These are phyloP conservation scores for Lachnellula arida DNA, from an alignment of 2,329 filamentous ascomycete genomes.

Conservation along the genomic window DNA sequence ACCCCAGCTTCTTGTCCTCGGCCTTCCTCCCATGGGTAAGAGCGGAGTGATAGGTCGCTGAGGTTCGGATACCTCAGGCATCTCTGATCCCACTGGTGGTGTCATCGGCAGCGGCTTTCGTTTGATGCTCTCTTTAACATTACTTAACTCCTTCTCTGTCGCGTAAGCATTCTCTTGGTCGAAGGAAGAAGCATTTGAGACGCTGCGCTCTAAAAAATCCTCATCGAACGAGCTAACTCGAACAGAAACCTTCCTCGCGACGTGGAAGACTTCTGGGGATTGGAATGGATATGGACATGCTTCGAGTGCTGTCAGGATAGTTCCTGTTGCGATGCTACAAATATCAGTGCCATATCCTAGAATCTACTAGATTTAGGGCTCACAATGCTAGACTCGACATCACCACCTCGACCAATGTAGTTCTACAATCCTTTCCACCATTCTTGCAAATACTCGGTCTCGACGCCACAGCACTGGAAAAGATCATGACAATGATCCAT, in stretches of 20 bases:
- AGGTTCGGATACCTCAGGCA: constrained; percentile 2
- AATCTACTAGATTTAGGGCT: not conserved
- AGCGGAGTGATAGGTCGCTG: constrained; percentile 14
- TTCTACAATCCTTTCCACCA: constrained; percentile 9
- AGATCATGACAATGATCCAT: constrained; percentile 22
- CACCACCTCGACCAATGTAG: constrained; percentile 19
- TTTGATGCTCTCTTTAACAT: constrained; percentile 4
- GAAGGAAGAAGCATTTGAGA: constrained; percentile 13
- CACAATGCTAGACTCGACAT: constrained; percentile 20
- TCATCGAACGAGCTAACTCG: constrained; percentile 17
- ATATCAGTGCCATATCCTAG: constrained; percentile 1
- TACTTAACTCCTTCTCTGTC: not conserved
- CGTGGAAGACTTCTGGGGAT: constrained; percentile 6
- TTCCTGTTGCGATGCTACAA: constrained; percentile 18
- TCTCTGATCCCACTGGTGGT: not conserved
- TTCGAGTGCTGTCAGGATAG: constrained; percentile 25
- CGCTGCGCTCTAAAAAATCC: constrained; percentile 19
- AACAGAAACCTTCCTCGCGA: constrained; percentile 10
- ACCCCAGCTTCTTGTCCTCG: constrained; percentile 13
- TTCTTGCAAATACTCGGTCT: constrained; percentile 12
- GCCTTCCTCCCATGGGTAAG: constrained; percentile 3
- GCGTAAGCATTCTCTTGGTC: constrained; percentile 5
- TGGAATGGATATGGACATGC: constrained; percentile 25
- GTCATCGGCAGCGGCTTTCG: constrained; percentile 16
- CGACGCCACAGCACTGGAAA: constrained; percentile 16